Evolutionary conservation across 2,329 filamentous ascomycete genomes (phyloP).

Genomic region (Simplicillium sp.): DNA sequence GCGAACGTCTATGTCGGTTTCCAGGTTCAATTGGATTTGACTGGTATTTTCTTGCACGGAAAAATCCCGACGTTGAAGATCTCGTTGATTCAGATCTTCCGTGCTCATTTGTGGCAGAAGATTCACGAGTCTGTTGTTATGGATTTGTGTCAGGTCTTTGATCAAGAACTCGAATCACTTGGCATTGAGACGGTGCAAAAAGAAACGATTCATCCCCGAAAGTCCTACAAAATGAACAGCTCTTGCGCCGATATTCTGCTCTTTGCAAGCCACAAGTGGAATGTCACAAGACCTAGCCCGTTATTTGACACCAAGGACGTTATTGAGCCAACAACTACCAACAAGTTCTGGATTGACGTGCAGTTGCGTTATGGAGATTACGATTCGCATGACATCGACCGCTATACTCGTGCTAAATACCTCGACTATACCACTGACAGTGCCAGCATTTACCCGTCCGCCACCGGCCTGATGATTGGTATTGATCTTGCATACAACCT

Average conservation of each 20-base stretch:
- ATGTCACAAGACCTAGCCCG: slow-evolving; percentile 85
- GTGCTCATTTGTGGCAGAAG: slow-evolving; percentile 99
- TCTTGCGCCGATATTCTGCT: slow-evolving; percentile 95
- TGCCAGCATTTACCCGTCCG: slow-evolving; percentile 96
- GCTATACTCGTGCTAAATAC: slow-evolving; percentile 96
- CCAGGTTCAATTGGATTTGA: slow-evolving; percentile 95
- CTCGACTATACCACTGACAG: slow-evolving; percentile 98
- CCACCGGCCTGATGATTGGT: slow-evolving; percentile 94
- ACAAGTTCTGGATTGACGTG: slow-evolving; percentile 99
- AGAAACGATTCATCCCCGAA: slow-evolving; percentile 96
- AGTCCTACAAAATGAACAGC: slow-evolving; percentile 99
- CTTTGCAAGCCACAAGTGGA: slow-evolving; percentile 98
- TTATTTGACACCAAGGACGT: slow-evolving; percentile 94
- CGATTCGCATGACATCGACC: slow-evolving; percentile 96
- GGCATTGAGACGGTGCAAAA: slow-evolving; percentile 98
- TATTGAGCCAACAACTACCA: slow-evolving; percentile 87
- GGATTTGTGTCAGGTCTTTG: slow-evolving; percentile 97
- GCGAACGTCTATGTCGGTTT: slow-evolving; percentile 99
- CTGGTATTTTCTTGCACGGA: slow-evolving; percentile 96
- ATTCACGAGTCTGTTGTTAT: slow-evolving; percentile 98
- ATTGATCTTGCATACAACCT: slow-evolving; percentile 97
- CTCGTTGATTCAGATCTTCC: slow-evolving; percentile 97
- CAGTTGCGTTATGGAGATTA: slow-evolving; percentile 96
- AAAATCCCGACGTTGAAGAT: slow-evolving; percentile 99
- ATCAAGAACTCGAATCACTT: slow-evolving; percentile 90